phyloP scores from a whole-genome alignment of 164 flowering plant genomes.

The Aristolochia contorta region DNA sequence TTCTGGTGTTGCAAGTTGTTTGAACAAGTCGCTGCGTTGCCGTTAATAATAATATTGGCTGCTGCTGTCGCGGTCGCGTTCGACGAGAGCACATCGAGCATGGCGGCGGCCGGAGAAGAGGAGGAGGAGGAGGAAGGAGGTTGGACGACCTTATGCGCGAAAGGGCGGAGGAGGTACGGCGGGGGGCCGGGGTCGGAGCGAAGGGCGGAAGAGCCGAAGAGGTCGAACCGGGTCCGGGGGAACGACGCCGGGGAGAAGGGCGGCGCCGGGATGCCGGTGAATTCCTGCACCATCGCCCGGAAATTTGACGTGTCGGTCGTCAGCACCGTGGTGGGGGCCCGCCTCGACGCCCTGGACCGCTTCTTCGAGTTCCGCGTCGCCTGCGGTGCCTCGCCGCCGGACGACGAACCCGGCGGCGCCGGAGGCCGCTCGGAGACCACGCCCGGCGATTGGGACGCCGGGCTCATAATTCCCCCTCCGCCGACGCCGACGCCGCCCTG shows the following conservation, averaged over 20 bases:
- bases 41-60: no score
- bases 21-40: constrained; percentile 6
- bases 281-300: constrained; percentile 77
- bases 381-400: not conserved
- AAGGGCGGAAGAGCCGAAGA: constrained; percentile 26
- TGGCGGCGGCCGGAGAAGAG: constrained; percentile 1
- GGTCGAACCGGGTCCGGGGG: constrained; percentile 41
- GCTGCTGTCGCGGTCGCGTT: constrained; percentile 2
- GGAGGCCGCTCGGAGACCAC: no score
- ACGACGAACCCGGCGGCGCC: not conserved
- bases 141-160: constrained; percentile 29
- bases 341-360: constrained; percentile 57
- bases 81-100: constrained; percentile 9
- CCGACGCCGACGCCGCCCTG: no score
- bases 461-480: no score
- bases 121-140: constrained; percentile 11
- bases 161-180: constrained; percentile 39
- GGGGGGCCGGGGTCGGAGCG: constrained; percentile 16
- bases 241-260: constrained; percentile 43
- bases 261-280: constrained; percentile 64
- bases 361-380: constrained; percentile 39
- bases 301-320: constrained; percentile 73
- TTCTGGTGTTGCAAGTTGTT: constrained; percentile 18
- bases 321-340: constrained; percentile 79
- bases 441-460: no score